Base-by-base conservation (phyloP, 805 yeast species). In the Candida ovalis region DNA sequence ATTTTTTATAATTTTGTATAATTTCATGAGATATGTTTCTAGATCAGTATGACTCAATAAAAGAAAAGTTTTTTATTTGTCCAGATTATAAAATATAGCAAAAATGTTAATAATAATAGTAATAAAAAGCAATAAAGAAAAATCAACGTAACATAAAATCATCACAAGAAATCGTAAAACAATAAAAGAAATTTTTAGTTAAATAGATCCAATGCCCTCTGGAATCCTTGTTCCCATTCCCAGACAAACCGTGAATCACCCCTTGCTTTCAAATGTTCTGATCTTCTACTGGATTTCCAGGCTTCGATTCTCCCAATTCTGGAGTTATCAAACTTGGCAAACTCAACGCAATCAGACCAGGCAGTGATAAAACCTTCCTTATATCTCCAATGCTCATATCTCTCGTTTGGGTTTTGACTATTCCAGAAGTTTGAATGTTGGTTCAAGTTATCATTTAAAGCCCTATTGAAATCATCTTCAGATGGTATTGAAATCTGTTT, bases 161-260 rank as follows among this genome's bases (percentile, higher is more conserved):
- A n/a, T n/a, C n/a, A n/a, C n/a, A n/a, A n/a, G n/a, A n/a, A n/a
- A n/a, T n/a, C n/a, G n/a, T n/a, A n/a, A n/a, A n/a, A n/a, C n/a
- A n/a, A n/a, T n/a, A n/a, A n/a, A n/a, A n/a, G 18, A 10, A 10
- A 6, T 33, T 45, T 32, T 53, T 50, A 75, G 38, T 35, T n/a
- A 82, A 43, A 72, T 18, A 15, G 73, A 33, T 66, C 64, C 30
- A 79, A 55, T 0, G 89, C 97, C 42, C 77, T 76, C 43, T 78
- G 79, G 59, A 80, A 90, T 0, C 96, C 97, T 56, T 86, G 95
- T 24, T 85, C 89, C 86, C 88, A 92, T 66, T 87, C 96, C 96
- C 97, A 92, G 45, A 81, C 47, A 60, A 73, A 77, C 13, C 71
- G 71, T 56, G 84, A 75, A 6, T 68, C 57, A 6, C 94, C 94